Base-by-base conservation (phyloP, 305 asterid genomes). In the Fraxinus floribunda region DNA sequence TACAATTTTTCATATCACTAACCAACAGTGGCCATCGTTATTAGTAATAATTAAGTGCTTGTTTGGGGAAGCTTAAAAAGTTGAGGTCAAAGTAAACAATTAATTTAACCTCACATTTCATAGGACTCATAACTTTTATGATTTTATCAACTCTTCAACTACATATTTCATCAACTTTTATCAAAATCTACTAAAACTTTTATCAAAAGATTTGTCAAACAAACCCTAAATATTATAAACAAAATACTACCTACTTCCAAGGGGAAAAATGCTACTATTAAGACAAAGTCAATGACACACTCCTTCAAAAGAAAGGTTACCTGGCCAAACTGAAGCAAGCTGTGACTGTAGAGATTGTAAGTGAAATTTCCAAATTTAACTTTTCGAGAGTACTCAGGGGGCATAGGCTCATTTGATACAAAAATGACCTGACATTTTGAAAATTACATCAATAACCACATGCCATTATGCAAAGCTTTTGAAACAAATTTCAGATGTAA, bases 271-370 rank as follows among this genome's bases (percentile, higher is more conserved):
- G 41, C 34, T 49, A 76, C 71, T 24, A 76, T 38, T 7, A 44
- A 34, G 32, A 15, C 26, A 16, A 82, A 0, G 8, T 6, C 55
- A 75, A 64, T 24, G 30, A 73, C 18, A 39, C 24, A 22, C 74
- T 68, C 64, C 72, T 36, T 78, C 13, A 9, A 76, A 73, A 71
- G 75, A 70, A 83, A 79, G 68, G 74, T 78, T 91, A 94, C 99
- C 98, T 95, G 99, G 80, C 99, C 98, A 87, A 88, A 94, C 77
- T 95, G 93, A 82, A 95, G 99, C 89, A 95, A 91, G 92, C 99
- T 95, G 91, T 94, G 97, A 88, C 99, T 95, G 82, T 95, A 95
- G 7, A 95, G 91, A 55, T 89, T 90, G 88, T 95, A 94, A 38
- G 94, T 90, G 80, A 84, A 86, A 87, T 95, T 94, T 83, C 98